Evolutionary conservation across 2,329 filamentous ascomycete species (phyloP).

Genomic region (Aspergillus sp.): DNA sequence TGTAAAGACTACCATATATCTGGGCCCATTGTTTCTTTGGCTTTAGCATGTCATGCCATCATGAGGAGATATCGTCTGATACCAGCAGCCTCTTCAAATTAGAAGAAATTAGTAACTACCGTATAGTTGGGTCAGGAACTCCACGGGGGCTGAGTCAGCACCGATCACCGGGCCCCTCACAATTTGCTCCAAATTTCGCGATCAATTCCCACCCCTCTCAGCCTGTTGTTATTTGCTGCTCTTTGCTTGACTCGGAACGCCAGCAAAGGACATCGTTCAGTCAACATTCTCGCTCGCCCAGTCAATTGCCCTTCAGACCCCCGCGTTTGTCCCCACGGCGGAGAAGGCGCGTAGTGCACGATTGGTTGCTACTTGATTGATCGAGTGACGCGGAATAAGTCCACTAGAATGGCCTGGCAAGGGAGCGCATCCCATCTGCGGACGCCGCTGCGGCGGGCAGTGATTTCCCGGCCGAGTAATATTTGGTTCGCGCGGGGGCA

Average conservation of each 20-base stretch:
- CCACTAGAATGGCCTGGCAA: slow-evolving; percentile 30
- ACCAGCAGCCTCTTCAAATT: too few species aligned
- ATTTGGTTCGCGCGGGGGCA: slow-evolving; percentile 24
- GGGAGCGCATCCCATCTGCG: slow-evolving; percentile 30
- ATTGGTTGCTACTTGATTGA: slow-evolving; percentile 12
- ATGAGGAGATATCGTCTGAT: background rate
- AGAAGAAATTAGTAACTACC: too few species aligned
- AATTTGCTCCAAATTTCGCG: slow-evolving; percentile 8
- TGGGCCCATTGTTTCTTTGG: background rate
- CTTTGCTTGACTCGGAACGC: slow-evolving; percentile 6
- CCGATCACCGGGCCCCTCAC: slow-evolving; percentile 6
- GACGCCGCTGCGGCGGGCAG: slow-evolving; percentile 29
- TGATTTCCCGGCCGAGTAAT: slow-evolving; percentile 31
- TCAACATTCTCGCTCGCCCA: slow-evolving; percentile 4
- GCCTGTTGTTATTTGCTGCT: background rate
- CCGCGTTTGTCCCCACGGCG: slow-evolving; percentile 18
- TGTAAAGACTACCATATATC: background rate
- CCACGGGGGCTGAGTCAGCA: slow-evolving; percentile 7
- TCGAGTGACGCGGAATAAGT: background rate
- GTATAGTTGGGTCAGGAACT: background rate
- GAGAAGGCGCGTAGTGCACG: slow-evolving; percentile 12
- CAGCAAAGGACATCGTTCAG: slow-evolving; percentile 2
- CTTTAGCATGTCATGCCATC: background rate
- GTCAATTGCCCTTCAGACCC: slow-evolving; percentile 6
- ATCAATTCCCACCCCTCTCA: slow-evolving; percentile 2